Base-by-base conservation (phyloP, 2,329 filamentous ascomycete genomes). In the Saccharata proteae region DNA sequence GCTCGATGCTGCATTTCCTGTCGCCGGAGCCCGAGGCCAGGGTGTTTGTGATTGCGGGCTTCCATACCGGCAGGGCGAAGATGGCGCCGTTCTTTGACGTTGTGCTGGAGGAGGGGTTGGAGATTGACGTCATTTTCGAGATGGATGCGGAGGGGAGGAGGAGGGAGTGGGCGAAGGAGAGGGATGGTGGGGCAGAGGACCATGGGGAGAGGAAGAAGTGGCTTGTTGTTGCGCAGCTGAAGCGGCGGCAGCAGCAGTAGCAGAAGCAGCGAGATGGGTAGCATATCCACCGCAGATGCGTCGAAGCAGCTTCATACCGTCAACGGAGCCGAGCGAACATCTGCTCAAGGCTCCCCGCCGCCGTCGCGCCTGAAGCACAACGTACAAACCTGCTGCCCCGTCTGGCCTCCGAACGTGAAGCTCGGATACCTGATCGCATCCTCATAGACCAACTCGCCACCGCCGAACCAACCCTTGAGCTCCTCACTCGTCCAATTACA, bases 401-500 rank as follows among this genome's bases (percentile, higher is more conserved):
- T 81, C 52, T 74, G 73, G 5, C 88, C 88, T 0, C 85, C 88
- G 61, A 94, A 98, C 35, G 74, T 79, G 55, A 93, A 96, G 31
- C 75, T 80, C 14, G 74, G 80, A 55, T 96, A 96, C 48, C 78
- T 71, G 33, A 93, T 75, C 43, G 71, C 68, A 1, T 71, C 76
- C 32, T 71, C 75, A 35, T 75, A 71, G 38, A 63, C 61, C 43
- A 92, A 65, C 29, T 61, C 49, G 33, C 54, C 39, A 4, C 49
- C 44, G 29, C 52, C 55, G 51, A 96, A 90, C 85, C 88, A 96
- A 11, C 58, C 59, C 38, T 69, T 64, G 46, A 98, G 58, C 62
- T 98, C 90, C 23, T 75, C 71, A 61, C 90, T 85, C 1, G 88
- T 96, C 90, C 90, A 98, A 59, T 98, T 98, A 55, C 90, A 98